Evolutionary conservation across 805 yeast species (phyloP), one percentile per base, ranked within the genome.

Genomic region (Alloascoidea africana): DNA sequence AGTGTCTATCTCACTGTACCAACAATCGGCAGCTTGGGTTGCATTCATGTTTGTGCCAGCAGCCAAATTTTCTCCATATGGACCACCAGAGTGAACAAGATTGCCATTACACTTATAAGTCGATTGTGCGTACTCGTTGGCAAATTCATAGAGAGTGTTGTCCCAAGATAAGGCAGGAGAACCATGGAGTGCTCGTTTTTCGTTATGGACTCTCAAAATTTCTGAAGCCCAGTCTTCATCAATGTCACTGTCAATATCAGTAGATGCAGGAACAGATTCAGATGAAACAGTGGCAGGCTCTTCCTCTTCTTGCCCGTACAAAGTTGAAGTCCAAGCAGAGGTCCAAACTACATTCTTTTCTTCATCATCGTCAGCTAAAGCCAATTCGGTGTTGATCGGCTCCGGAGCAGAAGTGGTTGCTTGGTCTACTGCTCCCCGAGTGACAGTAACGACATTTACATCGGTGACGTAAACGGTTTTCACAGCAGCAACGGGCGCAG

Each of bases 21-120:
- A 83, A 2, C 83, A 87, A 18, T 65, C 64, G 8, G 77, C 74
- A 17, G 54, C 65, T 11, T 16, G 36, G 33, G 35, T 53, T 32
- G 55, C 56, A 3, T 71, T 56, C 36, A 59, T 48, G 53, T 65
- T 48, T 53, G 65, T 77, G 17, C 94, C 94, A 34, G 71, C 63
- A n/a, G 91, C 93, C 41, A 82, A 63, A 59, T 82, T 82, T 54
- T 82, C 93, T 39, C 94, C 94, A 54, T 73, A 76, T 14, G 67
- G 67, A 11, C 79, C 76, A 32, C 66, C 62, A 1, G 87, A 75
- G 55, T 82, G 94, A 15, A 59, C 58, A 42, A 83, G 79, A 32
- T 64, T 58, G 54, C 76, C 75, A 14, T 51, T 41, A 35, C 60
- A 62, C 37, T 53, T 46, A n/a, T n/a, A n/a, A n/a, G n/a, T n/a